Base-by-base conservation (phyloP, 148 eudicot species). In the Agrostemma githago region DNA sequence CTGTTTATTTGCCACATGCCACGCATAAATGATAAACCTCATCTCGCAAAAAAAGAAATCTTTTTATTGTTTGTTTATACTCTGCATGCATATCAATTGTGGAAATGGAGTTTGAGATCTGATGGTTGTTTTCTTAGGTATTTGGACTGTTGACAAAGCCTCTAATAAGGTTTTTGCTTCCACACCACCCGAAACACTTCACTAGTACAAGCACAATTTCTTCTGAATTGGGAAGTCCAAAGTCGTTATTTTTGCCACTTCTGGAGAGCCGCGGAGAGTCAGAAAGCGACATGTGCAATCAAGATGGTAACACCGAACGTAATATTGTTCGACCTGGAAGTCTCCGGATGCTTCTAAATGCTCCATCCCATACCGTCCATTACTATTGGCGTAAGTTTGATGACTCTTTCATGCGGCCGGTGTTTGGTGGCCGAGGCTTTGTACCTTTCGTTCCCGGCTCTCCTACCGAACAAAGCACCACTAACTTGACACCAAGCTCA, bases 81-180 rank as follows among this genome's bases (percentile, higher is more conserved):
- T 42, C 44, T 6, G 1, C 15, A 8, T 15, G 1, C 56, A 37
- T 62, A 26, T 62, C 16, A 11, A 20, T 62, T 62, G 1, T 11
- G 40, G 66, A 34, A 12, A 37, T 10, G 15, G 19, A 12, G 8
- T 65, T 66, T 6, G 7, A 42, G 37, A 9, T 37, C 37, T n/a
- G 19, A 2, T 14, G 37, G 19, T 41, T 48, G 74, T 40, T 20
- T 66, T 76, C 74, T 66, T 80, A 95, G 98, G 98, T 95, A 15
- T 95, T 88, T 82, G 98, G 98, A 58, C 70, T 88, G 77, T 71
- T 92, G 67, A 91, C 98, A 3, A 89, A 95, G 75, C 98, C 96
- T 43, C 86, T 95, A 0, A 82, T 95, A 60, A 78, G 85, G 66
- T 59, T 80, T 56, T 71, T 92, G 82, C 77, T 91, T 58, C 97